Conservation (phyloP, 306 rosid genomes). For the Argentina anserina region DNA sequence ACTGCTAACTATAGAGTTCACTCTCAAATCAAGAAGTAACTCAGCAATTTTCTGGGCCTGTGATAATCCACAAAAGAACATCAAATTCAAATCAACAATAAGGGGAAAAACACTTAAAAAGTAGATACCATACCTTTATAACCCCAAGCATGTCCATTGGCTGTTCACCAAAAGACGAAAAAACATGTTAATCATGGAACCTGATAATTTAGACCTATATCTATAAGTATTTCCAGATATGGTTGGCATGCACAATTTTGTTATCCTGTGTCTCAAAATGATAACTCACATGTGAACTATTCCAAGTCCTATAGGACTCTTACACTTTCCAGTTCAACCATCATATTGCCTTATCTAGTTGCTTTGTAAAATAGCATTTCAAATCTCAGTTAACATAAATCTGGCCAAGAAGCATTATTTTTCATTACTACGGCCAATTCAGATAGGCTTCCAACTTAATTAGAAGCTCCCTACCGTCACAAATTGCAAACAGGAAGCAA, state of each 20-base stretch:
- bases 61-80: conserved; percentile 29
- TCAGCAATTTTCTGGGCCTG: conserved; percentile 95
- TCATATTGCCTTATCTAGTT: neutral
- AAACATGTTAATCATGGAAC: conserved; percentile 43
- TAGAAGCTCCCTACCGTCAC: conserved; percentile 17
- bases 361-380: neutral
- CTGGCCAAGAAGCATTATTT: neutral
- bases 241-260: neutral
- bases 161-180: conserved; percentile 45
- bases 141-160: conserved; percentile 77
- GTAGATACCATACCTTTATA: conserved; percentile 64
- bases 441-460: neutral
- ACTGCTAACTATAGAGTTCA: conserved; percentile 68
- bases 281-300: neutral
- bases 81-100: conserved; percentile 35
- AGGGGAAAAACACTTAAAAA: neutral
- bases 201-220: conserved; percentile 26
- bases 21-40: conserved; percentile 80
- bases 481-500: neutral
- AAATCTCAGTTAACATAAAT: neutral
- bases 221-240: neutral
- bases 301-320: neutral
- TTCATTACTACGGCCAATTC: neutral
- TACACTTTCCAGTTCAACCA: neutral
- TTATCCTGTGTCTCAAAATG: neutral